Conservation (phyloP, 2,329 filamentous ascomycete species). For the Nemania abortiva region DNA sequence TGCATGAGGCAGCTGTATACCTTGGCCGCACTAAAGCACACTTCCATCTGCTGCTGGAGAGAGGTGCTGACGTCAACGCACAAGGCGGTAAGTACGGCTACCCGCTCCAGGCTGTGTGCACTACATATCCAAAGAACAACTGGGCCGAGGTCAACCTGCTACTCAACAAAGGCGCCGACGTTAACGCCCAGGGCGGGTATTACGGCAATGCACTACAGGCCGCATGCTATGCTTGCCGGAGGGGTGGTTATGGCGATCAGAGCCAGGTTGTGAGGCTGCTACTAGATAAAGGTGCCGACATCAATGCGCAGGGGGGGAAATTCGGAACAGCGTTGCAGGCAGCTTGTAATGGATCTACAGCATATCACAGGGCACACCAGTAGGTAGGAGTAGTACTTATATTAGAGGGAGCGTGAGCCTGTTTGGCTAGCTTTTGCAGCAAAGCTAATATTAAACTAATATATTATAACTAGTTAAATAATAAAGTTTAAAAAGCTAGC, state of each 20-base stretch:
- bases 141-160: neutral
- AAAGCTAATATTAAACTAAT: too few species aligned
- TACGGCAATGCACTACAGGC: slow-evolving; percentile 7
- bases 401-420: too few species aligned
- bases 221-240: neutral
- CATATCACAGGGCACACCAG: too few species aligned
- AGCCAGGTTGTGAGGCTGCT: neutral
- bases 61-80: slow-evolving; percentile 13
- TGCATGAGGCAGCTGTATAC: neutral
- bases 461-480: too few species aligned
- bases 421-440: too few species aligned
- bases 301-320: neutral
- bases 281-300: neutral
- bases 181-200: slow-evolving; percentile 5
- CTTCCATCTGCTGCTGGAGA: slow-evolving; percentile 2
- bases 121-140: neutral
- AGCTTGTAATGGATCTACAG: neutral
- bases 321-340: slow-evolving; percentile 11
- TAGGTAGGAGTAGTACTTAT: too few species aligned
- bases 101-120: neutral
- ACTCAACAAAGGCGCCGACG: neutral
- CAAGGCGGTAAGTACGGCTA: neutral
- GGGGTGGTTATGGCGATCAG: too few species aligned
- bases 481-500: too few species aligned
- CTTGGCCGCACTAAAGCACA: neutral